Base-by-base conservation (phyloP, 805 yeast genomes). In the Candida piceae region DNA sequence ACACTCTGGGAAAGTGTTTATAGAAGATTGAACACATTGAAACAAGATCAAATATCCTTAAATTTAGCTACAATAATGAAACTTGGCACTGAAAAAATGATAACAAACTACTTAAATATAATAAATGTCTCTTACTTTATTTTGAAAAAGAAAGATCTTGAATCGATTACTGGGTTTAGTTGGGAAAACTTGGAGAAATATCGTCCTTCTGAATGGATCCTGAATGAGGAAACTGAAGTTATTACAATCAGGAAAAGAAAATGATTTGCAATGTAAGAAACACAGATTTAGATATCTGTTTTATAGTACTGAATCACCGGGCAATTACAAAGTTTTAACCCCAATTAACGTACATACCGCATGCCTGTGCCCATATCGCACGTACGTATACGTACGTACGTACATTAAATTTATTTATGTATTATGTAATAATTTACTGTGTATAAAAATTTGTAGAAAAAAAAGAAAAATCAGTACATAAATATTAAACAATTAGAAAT, bases 61-160 rank as follows among this genome's bases (percentile, higher is more conserved):
- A n/a, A 48, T 29, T 20, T 35, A 21, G 35, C 37, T 5, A 41
- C 44, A 16, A 52, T 75, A 5, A 73, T 76, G 79, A 41, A 55
- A 13, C 60, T 65, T 40, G 78, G 80, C 0, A 74, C 52, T 34
- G 63, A 3, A 32, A 38, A 4, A 47, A 51, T 24, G 66, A 72
- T 34, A 49, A 66, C 3, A 38, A 40, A 16, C 54, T 63, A 3
- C 16, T 22, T 22, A 16, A 15, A 16, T 3, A 4, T 12, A 26
- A 50, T 75, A 7, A 46, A 48, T 11, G 47, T 36, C 17, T 53
- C 78, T 2, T 76, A 69, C 42, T 73, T 65, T 48, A 62, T 57
- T 19, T 44, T 65, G 29, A 48, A 49, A 15, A 38, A 39, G 26
- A 16, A 34, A 2, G 57, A 45, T 7, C 41, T 70, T 11, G 64